Percentiles rank a stretch among this genome's conserved stretches.
Evolutionary conservation across 192 early-diverging fungal genomes (phyloP).

Genomic region (Backusella circina): DNA sequence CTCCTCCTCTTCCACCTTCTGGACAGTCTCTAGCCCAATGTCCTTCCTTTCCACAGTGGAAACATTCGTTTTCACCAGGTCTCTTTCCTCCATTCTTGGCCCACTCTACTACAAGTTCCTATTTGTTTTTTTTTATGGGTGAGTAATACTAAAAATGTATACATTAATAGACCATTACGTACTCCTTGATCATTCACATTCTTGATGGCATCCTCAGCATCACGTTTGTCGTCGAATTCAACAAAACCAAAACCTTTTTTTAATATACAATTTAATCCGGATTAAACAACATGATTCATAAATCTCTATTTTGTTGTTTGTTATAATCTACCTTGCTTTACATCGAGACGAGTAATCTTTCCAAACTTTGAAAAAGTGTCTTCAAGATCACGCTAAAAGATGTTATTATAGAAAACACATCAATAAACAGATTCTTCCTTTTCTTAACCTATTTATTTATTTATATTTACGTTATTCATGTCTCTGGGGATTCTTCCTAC

Average conservation of each 20-base stretch:
- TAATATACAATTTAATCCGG: background rate
- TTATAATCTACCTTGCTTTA: constrained; percentile 44
- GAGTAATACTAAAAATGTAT: background rate
- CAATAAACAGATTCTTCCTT: too few relatives aligned
- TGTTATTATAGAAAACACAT: constrained; percentile 4
- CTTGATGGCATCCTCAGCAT: constrained; percentile 48
- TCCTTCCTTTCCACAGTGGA: constrained; percentile 37
- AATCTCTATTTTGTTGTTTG: background rate
- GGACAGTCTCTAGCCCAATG: constrained; percentile 50
- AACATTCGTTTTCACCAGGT: constrained; percentile 46
- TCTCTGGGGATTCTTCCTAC: constrained; percentile 45
- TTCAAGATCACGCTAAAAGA: constrained; percentile 52
- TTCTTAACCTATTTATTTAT: background rate
- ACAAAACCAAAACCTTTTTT: constrained; percentile 48
- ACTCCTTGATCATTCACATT: constrained; percentile 38
- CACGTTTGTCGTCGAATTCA: constrained; percentile 44
- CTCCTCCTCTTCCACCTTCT: constrained; percentile 12
- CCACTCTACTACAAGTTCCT: constrained; percentile 49
- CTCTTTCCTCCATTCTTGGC: constrained; percentile 54
- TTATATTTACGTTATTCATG: constrained; percentile 23
- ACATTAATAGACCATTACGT: constrained; percentile 16
- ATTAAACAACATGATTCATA: background rate
- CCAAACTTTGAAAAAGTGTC: constrained; percentile 50
- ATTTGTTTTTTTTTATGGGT: background rate
- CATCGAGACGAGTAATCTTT: constrained; percentile 52